Base-by-base conservation (phyloP, 75 land plant genomes). In the Sequoia sempervirens region DNA sequence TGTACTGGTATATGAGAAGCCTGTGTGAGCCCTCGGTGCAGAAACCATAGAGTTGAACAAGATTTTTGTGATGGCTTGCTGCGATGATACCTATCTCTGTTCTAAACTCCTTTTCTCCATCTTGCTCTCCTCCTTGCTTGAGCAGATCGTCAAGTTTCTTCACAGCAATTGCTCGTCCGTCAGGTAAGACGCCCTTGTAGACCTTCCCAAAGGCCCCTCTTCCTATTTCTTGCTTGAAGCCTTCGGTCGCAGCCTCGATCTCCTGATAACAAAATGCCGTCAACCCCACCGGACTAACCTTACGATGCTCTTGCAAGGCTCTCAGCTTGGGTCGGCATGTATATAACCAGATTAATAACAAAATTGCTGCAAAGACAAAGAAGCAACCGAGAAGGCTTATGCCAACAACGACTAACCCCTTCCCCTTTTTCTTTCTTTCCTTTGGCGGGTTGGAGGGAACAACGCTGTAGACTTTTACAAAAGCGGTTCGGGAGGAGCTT, bases 151-250 rank as follows among this genome's bases (percentile, higher is more conserved):
- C 90, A 20, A 89, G 84, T 70, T 75, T 45, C 88, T 88, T 88
- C 83, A 88, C 90, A 15, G 90, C 90, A 9, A 86, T 53, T 17
- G 36, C 28, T 7, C 78, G 70, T 7, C 14, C 34, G 32, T n/a
- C 18, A 43, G 58, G 1, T 26, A 85, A 26, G 0, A 12, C 37
- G 37, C 86, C 89, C 17, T 85, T 83, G 79, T 88, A 88, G 13
- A 88, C 89, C 28, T 36, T 81, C 4, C 86, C 92, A 11, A 82
- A 90, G 8, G 86, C 87, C 2, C 92, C 92, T 28, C 81, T 81
- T 0, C 92, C 90, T 1, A 90, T 30, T 68, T 83, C 34, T 54
- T 68, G 38, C 32, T 38, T 83, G 61, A 90, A 90, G 2, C 83
- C 83, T 8, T 66, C 47, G 0, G 92, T 90, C 17, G 92, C 92